Conservation (phyloP, 805 yeast genomes). For the Candida vaughaniae region DNA sequence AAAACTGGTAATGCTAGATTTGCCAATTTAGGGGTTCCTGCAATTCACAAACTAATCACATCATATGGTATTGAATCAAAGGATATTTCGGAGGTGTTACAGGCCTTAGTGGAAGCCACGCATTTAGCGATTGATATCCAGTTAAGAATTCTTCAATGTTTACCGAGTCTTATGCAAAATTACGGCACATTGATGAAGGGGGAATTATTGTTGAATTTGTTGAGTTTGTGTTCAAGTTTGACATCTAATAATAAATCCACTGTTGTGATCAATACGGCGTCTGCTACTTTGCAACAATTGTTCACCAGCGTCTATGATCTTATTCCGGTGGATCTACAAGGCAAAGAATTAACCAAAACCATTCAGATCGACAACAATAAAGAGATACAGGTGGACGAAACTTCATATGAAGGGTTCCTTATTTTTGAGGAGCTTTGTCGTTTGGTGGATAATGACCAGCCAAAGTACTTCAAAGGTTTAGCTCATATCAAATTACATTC, state of each 20-base stretch:
- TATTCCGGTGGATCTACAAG: constrained; percentile 35
- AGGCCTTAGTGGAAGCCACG: constrained; percentile 70
- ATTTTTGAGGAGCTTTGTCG: constrained; percentile 73
- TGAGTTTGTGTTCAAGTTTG: constrained; percentile 69
- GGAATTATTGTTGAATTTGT: constrained; percentile 52
- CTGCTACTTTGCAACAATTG: constrained; percentile 89
- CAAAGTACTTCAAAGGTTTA: constrained; percentile 51
- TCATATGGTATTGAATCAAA: constrained; percentile 53
- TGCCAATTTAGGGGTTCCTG: constrained; percentile 68
- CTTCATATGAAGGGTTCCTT: constrained; percentile 67
- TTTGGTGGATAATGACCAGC: constrained; percentile 57
- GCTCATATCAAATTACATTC: constrained; percentile 57
- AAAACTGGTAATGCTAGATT: constrained; percentile 73
- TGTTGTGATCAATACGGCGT: constrained; percentile 84
- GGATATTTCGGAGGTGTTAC: constrained; percentile 56
- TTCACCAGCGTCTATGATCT: constrained; percentile 76
- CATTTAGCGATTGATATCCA: constrained; percentile 80
- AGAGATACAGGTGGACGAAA: constrained; percentile 43
- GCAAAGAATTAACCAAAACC: constrained; percentile 12
- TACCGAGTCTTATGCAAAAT: constrained; percentile 70
- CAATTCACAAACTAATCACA: constrained; percentile 61
- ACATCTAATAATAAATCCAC: constrained; percentile 68
- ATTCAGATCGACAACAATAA: constrained; percentile 44
- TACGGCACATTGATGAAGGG: constrained; percentile 59
- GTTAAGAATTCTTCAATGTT: constrained; percentile 76